A percentile compares a stretch with the other conserved stretches of the same genome.
phyloP scores from a whole-genome alignment of 1,284 basidiomycete genomes.

The Ganoderma multipileum region DNA sequence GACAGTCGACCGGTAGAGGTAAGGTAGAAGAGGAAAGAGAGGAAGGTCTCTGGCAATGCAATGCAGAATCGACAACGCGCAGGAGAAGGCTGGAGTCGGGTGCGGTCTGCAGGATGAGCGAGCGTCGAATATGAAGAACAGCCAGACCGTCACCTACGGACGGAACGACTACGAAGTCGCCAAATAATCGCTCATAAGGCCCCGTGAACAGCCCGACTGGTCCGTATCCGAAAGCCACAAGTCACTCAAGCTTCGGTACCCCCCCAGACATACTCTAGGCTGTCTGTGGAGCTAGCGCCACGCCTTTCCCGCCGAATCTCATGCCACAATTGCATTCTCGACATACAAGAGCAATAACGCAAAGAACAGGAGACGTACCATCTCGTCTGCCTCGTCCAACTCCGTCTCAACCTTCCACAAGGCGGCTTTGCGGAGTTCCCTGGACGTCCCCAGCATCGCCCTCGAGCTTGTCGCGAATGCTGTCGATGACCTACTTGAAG shows the following conservation, averaged over 20 bases:
- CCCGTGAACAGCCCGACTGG: too few species aligned
- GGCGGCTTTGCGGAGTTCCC: constrained; percentile 84
- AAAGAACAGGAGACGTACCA: constrained; percentile 56
- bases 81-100: background rate
- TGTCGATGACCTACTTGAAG: constrained; percentile 75
- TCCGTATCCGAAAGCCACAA: background rate
- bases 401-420: constrained; percentile 93
- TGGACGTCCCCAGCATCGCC: constrained; percentile 63
- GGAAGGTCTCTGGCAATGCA: too few species aligned
- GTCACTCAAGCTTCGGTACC: background rate
- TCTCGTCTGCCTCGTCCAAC: constrained; percentile 98
- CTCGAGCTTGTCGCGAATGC: constrained; percentile 74
- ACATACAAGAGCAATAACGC: constrained; percentile 27
- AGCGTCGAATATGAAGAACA: too few species aligned
- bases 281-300: background rate
- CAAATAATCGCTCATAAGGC: too few species aligned
- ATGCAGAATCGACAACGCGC: background rate
- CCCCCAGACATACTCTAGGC: background rate
- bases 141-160: too few species aligned
- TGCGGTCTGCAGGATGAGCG: too few species aligned
- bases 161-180: too few species aligned
- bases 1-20: too few species aligned
- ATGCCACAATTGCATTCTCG: background rate
- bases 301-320: background rate
- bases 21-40: too few species aligned